Conservation (phyloP, 2,329 filamentous ascomycete genomes). For the Emergomyces africanus region DNA sequence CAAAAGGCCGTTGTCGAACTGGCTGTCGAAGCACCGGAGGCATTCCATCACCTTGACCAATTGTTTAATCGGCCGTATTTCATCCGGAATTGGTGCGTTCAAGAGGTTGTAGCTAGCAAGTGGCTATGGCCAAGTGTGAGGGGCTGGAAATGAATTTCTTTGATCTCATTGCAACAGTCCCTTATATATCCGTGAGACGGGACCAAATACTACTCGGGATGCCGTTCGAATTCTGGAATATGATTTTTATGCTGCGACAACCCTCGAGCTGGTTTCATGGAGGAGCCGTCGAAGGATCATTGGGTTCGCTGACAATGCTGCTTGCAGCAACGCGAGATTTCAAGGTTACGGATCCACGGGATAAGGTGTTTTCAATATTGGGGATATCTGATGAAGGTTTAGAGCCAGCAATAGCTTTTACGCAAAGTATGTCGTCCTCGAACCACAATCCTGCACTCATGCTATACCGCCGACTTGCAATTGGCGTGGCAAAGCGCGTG, state of each 20-base stretch:
- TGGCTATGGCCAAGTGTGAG: constrained; percentile 5
- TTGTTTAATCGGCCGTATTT: constrained; percentile 4
- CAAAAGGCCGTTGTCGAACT: neutral
- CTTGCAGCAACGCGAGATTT: constrained; percentile 3
- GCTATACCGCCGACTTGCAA: neutral
- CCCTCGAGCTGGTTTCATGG: neutral
- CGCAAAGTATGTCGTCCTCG: constrained; percentile 2
- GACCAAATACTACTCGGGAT: neutral
- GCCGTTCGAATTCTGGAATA: constrained; percentile 2
- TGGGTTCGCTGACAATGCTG: neutral
- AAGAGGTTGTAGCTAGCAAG: constrained; percentile 10
- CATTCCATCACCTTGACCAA: neutral
- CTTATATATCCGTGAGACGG: neutral
- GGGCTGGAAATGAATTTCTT: constrained; percentile 6
- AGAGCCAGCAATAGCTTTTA: neutral
- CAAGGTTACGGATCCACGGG: constrained; percentile 4
- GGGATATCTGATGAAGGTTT: constrained; percentile 4
- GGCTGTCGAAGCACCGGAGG: neutral
- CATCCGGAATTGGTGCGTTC: constrained; percentile 5
- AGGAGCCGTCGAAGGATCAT: neutral
- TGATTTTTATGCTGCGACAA: neutral
- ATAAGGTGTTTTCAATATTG: constrained; percentile 5
- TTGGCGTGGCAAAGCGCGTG: neutral
- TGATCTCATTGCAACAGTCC: neutral
- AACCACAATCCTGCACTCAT: neutral